Evolutionary conservation across 345 rosid genomes (phyloP).

Genomic region (Toxicodendron radicans): DNA sequence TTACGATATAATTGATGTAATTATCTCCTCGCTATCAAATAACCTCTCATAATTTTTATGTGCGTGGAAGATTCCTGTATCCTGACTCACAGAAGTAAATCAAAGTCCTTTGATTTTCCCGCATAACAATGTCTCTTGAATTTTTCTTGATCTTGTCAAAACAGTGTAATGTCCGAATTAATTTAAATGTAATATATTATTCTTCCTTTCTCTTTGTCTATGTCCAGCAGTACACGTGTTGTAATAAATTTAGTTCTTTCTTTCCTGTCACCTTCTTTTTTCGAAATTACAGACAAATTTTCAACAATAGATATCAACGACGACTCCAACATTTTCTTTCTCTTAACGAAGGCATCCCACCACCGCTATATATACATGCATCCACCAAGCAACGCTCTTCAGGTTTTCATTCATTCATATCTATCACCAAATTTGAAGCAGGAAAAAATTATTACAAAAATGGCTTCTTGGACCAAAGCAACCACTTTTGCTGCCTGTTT

Average conservation of each 20-base stretch:
- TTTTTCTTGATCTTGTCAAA: background rate
- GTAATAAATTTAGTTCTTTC: background rate
- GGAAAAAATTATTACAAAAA: background rate
- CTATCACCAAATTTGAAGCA: background rate
- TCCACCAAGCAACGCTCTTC: background rate
- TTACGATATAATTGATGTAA: no score
- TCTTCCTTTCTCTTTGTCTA: background rate
- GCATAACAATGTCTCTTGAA: background rate
- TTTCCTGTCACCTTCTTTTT: background rate
- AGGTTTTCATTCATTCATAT: background rate
- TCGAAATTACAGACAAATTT: background rate
- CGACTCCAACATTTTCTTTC: background rate
- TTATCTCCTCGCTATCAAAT: no score
- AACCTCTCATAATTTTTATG: no score
- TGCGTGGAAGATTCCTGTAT: no score
- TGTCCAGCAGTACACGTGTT: background rate
- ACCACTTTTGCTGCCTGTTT: conserved; percentile 22
- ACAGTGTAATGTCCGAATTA: background rate
- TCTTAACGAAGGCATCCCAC: background rate
- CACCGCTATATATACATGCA: background rate
- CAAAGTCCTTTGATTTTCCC: background rate
- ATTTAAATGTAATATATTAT: background rate
- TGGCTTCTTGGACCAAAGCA: conserved; percentile 20
- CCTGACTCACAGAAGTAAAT: no score
- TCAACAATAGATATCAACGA: background rate